Evolutionary conservation across 176 grass and related monocot species (phyloP).

Genomic region (Chloris gayana): DNA sequence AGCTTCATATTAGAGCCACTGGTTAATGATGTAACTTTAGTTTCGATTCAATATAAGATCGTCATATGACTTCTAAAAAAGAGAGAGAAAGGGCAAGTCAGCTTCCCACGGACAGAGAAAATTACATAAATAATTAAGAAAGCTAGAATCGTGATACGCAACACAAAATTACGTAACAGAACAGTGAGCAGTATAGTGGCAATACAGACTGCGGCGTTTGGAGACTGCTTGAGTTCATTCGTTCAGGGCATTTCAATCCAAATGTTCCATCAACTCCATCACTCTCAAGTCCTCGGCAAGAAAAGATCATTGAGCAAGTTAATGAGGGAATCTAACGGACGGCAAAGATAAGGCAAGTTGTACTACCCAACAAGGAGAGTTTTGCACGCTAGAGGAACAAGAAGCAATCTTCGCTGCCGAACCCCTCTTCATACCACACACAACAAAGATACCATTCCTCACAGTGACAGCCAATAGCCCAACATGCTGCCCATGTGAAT

Average conservation of each 20-base stretch:
- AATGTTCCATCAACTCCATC: background rate
- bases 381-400: background rate
- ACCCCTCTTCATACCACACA: background rate
- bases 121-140: too few relatives aligned
- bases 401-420: background rate
- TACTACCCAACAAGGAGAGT: background rate
- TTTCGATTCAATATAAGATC: too few relatives aligned
- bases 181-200: too few relatives aligned
- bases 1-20: too few relatives aligned
- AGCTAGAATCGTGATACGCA: too few relatives aligned
- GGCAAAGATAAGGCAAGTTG: background rate
- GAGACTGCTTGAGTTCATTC: background rate
- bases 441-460: background rate
- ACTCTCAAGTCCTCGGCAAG: background rate
- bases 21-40: too few relatives aligned
- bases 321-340: background rate
- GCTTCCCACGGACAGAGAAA: too few relatives aligned
- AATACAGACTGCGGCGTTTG: background rate
- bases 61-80: too few relatives aligned
- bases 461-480: background rate
- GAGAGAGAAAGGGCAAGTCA: too few relatives aligned
- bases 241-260: background rate
- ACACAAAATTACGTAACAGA: too few relatives aligned
- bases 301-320: slow-evolving; percentile 4
- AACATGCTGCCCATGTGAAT: background rate